Base-by-base conservation (phyloP, 805 yeast species). In the Lipomyces lipofer region DNA sequence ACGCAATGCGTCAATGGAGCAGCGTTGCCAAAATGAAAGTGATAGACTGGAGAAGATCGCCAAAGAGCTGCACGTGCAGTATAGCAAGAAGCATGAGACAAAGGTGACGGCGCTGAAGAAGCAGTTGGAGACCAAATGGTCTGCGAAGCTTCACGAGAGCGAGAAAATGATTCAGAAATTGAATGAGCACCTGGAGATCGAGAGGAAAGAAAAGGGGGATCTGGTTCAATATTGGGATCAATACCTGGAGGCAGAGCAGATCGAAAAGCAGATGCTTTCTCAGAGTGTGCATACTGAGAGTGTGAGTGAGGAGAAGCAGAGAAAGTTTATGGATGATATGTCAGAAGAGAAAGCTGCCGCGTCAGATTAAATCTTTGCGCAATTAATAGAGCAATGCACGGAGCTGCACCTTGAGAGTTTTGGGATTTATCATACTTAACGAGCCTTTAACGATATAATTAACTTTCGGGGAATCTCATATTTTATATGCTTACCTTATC, bases 221-320 rank as follows among this genome's bases (percentile, higher is more conserved):
- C 43, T 58, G 30, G 60, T 58, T 8, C 36, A 38, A 42, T 52
- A 40, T 21, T 58, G 62, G 60, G 60, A 56, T 15, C 49, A 55
- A 24, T 52, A 43, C 32, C 33, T 58, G 15, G 58, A 57, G 42
- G 59, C 53, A n/a, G 59, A 55, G 39, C 39, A 42, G 39, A 22
- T 38, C 36, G 35, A 43, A 24, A 42, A 35, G 38, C 27, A 54
- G 25, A 21, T 13, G 5, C 7, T 12, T 12, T 9, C 8, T 29
- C 8, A 29, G 32, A 29, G 12, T 29, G 32, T 29, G 12, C n/a
- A n/a, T n/a, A n/a, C n/a, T n/a, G n/a, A n/a, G n/a, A n/a, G n/a
- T n/a, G n/a, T n/a, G n/a, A n/a, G n/a, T n/a, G n/a, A n/a, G n/a
- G n/a, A n/a, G n/a, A n/a, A 32, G 7, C 35, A 30, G 35, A 30